Evolutionary conservation across 23 red algal genomes (phyloP).

Genomic region (Agarophyton chilense): DNA sequence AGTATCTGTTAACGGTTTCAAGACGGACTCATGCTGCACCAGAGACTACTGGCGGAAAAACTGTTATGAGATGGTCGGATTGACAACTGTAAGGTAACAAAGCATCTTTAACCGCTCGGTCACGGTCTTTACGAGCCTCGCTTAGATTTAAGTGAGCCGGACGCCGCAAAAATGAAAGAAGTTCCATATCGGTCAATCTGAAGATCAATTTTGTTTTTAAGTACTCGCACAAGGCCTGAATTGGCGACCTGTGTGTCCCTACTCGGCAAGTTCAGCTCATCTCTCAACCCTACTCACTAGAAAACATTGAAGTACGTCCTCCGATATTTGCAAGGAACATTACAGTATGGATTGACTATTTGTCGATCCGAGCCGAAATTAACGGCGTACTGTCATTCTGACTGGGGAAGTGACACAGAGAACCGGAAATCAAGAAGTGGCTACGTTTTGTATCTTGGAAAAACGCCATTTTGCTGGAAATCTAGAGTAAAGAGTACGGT

Average conservation of each 20-base stretch:
- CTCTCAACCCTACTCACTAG: background rate
- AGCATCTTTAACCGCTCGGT: background rate
- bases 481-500: background rate
- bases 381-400: too few relatives aligned
- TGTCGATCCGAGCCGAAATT: too few relatives aligned
- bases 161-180: too few relatives aligned
- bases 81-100: background rate
- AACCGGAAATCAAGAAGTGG: background rate
- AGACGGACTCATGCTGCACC: too few relatives aligned
- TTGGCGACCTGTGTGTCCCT: slow-evolving; percentile 9
- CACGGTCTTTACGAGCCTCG: too few relatives aligned
- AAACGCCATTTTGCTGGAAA: background rate
- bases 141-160: too few relatives aligned
- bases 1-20: background rate
- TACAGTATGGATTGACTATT: too few relatives aligned
- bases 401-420: too few relatives aligned
- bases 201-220: slow-evolving; percentile 24
- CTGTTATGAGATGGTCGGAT: background rate
- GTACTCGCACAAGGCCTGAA: slow-evolving; percentile 44
- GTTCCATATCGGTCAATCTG: slow-evolving; percentile 16
- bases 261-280: background rate
- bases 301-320: slow-evolving; percentile 25
- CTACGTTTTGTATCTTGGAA: background rate
- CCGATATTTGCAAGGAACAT: background rate
- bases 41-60: background rate